Base-by-base conservation (phyloP, 1,284 basidiomycete species). In the Trichosporon inkin region DNA sequence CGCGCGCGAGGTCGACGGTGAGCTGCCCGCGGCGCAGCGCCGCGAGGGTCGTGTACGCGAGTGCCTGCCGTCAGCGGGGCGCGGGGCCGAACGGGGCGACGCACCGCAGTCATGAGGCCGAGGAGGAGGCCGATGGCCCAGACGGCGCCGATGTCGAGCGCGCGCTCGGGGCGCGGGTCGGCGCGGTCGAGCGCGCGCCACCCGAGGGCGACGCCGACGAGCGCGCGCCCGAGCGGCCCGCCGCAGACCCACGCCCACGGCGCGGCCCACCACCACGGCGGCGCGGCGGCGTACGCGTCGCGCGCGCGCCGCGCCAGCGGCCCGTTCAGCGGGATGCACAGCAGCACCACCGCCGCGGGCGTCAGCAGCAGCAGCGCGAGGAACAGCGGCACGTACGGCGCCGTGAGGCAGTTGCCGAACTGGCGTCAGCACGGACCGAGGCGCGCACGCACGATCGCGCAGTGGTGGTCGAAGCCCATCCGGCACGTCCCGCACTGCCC, bases 401-500 rank as follows among this genome's bases (percentile, higher is more conserved):
- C 68, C 11, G 73, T 73, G 17, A 77, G 62, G 63, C 75, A 77
- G 60, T 77, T 77, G 8, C 73, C 74, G 56, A 77, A 73, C 72
- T 76, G 62, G 7, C 2, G 55, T 59, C 20, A 49, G 52, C 37
- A 10, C 28, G 14, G 13, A 17, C 14, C 14, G 22, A 16, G n/a
- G 3, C n/a, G 2, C 3, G 5, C 1, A 65, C 73, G 56, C 44
- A 75, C 74, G 51, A 77, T 70, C 7, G 69, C 63, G 56, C 75
- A 77, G 61, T 77, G 75, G 57, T 77, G 75, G 62, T 77, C 75
- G 55, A 73, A 77, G 3, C 70, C 75, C 3, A 60, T 65, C 24
- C 76, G 65, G 62, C 76, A 78, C 16, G 64, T 60, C 7, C 69
- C 69, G 49, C 76, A 77, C 44, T 71, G 67, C 3, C 69, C 70